phyloP scores from a whole-genome alignment of 805 yeast genomes.

The Pachysolen tannophilus region DNA sequence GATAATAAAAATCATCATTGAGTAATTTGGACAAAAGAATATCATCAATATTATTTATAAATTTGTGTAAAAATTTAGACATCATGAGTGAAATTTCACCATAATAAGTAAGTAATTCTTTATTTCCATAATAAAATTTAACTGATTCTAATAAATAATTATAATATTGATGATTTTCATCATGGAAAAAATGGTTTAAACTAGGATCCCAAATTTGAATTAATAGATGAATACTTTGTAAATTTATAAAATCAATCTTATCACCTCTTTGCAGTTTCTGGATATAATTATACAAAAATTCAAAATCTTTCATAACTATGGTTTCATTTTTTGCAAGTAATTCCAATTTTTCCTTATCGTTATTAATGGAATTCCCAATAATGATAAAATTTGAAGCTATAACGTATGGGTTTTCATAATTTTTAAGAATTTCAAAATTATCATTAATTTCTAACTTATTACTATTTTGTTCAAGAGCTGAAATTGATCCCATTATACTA shows the following conservation, averaged over 20 bases:
- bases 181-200: background rate
- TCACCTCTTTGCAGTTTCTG: background rate
- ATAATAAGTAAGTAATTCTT: slow-evolving; percentile 4
- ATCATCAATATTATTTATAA: too few species aligned
- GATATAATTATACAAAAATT: background rate
- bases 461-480: background rate
- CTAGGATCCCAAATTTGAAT: background rate
- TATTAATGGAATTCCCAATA: slow-evolving; percentile 5
- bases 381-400: background rate
- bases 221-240: background rate
- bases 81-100: slow-evolving; percentile 1
- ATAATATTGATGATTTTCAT: too few species aligned
- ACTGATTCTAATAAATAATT: too few species aligned
- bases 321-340: too few species aligned
- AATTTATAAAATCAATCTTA: background rate
- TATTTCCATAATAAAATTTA: background rate
- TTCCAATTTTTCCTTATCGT: background rate
- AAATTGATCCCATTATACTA: too few species aligned
- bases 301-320: too few species aligned
- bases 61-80: background rate
- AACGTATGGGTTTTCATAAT: background rate
- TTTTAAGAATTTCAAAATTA: background rate
- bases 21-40: too few species aligned
- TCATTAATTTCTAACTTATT: background rate
- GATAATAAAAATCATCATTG: too few species aligned